Percentiles rank a stretch among this genome's conserved stretches.
phyloP scores from a whole-genome alignment of 331 rosid species.

The Malus hybrid region DNA sequence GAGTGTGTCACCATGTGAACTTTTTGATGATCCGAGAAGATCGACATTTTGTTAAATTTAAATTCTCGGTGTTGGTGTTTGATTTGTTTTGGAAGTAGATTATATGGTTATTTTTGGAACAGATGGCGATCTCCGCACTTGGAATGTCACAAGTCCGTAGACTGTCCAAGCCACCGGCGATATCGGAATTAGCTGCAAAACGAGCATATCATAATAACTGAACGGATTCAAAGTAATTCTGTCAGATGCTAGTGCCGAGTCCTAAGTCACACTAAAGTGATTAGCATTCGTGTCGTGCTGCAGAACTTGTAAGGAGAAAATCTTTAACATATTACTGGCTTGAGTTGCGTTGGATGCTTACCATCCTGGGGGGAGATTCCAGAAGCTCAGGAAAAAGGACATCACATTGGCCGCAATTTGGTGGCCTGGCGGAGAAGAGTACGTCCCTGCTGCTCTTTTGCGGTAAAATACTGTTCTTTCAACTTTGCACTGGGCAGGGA shows the following conservation, averaged over 20 bases:
- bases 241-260: too few relatives aligned
- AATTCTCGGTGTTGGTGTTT: neutral
- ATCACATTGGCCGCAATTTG: slow-evolving; percentile 49
- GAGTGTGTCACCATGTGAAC: neutral
- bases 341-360: slow-evolving; percentile 6
- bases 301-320: neutral
- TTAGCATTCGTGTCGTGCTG: neutral
- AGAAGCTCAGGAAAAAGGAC: slow-evolving; percentile 49
- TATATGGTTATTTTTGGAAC: neutral
- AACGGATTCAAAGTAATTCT: too few relatives aligned
- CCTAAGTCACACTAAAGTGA: neutral
- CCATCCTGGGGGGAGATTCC: slow-evolving; percentile 52
- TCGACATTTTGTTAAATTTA: neutral
- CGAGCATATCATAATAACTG: too few relatives aligned
- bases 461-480: slow-evolving; percentile 62
- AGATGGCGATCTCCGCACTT: neutral
- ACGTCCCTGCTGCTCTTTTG: slow-evolving; percentile 62
- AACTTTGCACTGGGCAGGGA: slow-evolving; percentile 16
- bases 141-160: slow-evolving; percentile 45
- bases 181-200: slow-evolving; percentile 32
- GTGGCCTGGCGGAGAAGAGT: slow-evolving; percentile 50
- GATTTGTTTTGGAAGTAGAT: neutral
- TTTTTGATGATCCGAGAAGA: neutral
- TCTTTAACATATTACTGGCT: neutral
- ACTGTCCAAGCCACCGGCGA: slow-evolving; percentile 48